These are phyloP conservation scores for Trametes pubescens DNA, from an alignment of 1,284 basidiomycete species.

Conservation along the genomic window DNA sequence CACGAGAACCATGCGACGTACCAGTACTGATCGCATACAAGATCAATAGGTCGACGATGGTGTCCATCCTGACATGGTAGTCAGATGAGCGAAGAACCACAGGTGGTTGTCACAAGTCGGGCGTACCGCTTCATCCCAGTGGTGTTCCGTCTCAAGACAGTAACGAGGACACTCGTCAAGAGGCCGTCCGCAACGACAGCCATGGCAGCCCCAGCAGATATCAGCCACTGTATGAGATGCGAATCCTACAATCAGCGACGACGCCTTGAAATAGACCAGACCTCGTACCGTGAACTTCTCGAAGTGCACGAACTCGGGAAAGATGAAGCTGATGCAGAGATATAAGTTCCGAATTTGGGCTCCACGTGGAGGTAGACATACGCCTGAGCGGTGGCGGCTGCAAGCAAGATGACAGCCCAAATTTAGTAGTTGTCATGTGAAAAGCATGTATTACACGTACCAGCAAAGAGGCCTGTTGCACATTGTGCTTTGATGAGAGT, in stretches of 20 bases:
- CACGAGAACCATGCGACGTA: neutral
- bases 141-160: neutral
- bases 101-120: too few species aligned
- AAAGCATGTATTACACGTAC: neutral
- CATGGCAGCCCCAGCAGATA: slow-evolving; percentile 7
- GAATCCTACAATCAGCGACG: neutral
- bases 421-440: too few species aligned
- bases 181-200: slow-evolving; percentile 1
- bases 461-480: neutral
- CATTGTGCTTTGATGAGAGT: neutral
- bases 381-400: slow-evolving; percentile 5
- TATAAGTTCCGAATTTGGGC: neutral
- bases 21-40: slow-evolving; percentile 23
- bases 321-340: neutral
- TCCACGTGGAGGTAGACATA: neutral
- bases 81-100: neutral
- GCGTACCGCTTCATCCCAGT: neutral
- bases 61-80: slow-evolving; percentile 10
- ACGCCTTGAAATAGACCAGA: neutral
- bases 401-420: neutral
- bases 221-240: neutral
- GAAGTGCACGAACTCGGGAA: slow-evolving; percentile 1
- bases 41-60: slow-evolving; percentile 19
- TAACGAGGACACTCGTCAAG: slow-evolving; percentile 6
- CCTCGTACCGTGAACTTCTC: slow-evolving; percentile 4